phyloP scores from a whole-genome alignment of 2,329 filamentous ascomycete genomes.

The Stachybotrys echinatus region DNA sequence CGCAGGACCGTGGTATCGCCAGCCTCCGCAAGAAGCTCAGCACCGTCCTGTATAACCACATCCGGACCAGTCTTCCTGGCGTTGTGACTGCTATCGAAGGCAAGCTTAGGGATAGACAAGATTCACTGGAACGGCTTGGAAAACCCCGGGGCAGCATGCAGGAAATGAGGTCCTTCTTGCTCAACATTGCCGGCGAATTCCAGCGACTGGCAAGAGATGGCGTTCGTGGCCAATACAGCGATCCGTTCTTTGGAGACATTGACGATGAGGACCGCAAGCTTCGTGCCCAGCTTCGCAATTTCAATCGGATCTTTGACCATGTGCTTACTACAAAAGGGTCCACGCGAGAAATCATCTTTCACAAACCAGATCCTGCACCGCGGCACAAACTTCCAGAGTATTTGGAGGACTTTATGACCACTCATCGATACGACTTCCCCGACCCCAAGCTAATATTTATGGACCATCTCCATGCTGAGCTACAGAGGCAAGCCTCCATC shows the following conservation, averaged over 20 bases:
- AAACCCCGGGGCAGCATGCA: slow-evolving; percentile 9
- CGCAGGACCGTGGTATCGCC: slow-evolving; percentile 24
- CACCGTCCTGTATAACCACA: slow-evolving; percentile 20
- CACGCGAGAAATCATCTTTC: slow-evolving; percentile 8
- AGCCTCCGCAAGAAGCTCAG: slow-evolving; percentile 28
- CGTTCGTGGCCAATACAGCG: slow-evolving; percentile 20
- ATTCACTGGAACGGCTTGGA: slow-evolving; percentile 13
- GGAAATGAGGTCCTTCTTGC: slow-evolving; percentile 26
- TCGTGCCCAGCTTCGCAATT: slow-evolving; percentile 21
- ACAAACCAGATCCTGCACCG: not conserved
- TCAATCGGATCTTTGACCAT: slow-evolving; percentile 22
- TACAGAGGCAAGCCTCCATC: slow-evolving; percentile 24
- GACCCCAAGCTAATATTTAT: slow-evolving; percentile 16
- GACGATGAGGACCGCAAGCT: slow-evolving; percentile 15
- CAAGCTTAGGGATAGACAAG: slow-evolving; percentile 13
- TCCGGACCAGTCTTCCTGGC: slow-evolving; percentile 17
- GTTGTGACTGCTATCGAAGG: slow-evolving; percentile 19
- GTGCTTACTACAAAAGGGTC: slow-evolving; percentile 18
- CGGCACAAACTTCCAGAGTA: slow-evolving; percentile 12
- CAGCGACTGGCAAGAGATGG: slow-evolving; percentile 22
- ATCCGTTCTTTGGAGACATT: slow-evolving; percentile 29
- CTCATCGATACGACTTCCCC: slow-evolving; percentile 20
- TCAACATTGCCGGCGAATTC: slow-evolving; percentile 29
- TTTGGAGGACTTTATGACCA: slow-evolving; percentile 18
- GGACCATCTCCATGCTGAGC: slow-evolving; percentile 13